phyloP scores from a whole-genome alignment of 129 eudicot species.

The Lonicera japonica region DNA sequence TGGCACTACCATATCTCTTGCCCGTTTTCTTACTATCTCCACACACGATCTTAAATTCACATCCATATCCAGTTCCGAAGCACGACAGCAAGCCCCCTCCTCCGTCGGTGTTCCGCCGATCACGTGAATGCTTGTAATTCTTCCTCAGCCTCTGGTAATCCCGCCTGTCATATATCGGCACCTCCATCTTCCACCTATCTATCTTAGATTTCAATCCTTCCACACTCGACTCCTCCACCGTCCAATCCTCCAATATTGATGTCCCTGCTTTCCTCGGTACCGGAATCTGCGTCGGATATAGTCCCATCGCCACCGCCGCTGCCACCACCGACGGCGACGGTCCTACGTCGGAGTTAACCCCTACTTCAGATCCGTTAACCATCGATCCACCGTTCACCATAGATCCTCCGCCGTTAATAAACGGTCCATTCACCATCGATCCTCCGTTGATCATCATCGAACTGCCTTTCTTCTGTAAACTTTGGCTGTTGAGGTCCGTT shows the following conservation, averaged over 20 bases:
- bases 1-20: neutral
- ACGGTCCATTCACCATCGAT: neutral
- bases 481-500: neutral
- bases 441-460: constrained; percentile 1
- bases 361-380: constrained; percentile 11
- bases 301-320: constrained; percentile 32
- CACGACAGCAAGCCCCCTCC: constrained; percentile 3
- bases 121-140: neutral
- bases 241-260: constrained; percentile 42
- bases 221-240: constrained; percentile 21
- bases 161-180: constrained; percentile 1
- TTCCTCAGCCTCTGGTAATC: neutral
- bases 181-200: constrained; percentile 41
- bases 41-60: constrained; percentile 17
- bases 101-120: neutral
- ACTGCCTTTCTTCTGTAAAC: neutral
- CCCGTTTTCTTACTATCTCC: constrained; percentile 1
- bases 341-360: constrained; percentile 33
- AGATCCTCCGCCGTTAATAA: constrained; percentile 6
- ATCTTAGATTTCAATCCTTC: constrained; percentile 40
- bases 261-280: constrained; percentile 22
- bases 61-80: constrained; percentile 18
- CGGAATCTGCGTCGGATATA: constrained; percentile 21
- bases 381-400: constrained; percentile 5
- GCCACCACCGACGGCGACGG: constrained; percentile 54